Evolutionary conservation across 208 protist genomes (phyloP).

Genomic region (Trypanosomatidae sp.): DNA sequence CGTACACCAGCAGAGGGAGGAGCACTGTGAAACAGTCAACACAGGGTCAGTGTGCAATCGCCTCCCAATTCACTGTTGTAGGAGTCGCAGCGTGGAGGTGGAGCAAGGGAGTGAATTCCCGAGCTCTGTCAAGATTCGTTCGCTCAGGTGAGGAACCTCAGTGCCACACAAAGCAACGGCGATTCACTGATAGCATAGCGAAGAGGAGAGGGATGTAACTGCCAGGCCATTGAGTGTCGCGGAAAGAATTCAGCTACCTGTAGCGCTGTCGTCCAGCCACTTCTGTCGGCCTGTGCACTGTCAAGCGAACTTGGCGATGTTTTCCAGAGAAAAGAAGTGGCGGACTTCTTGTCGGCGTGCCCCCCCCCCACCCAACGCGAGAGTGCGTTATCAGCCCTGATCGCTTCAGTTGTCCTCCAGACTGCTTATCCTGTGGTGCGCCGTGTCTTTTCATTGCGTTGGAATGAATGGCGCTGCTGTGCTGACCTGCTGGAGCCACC

Average conservation of each 20-base stretch:
- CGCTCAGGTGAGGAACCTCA: too few species aligned
- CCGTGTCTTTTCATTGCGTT: too few species aligned
- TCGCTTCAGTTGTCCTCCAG: too few species aligned
- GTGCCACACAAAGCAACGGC: background rate
- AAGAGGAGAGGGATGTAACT: background rate
- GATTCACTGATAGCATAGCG: background rate
- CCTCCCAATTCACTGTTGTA: background rate
- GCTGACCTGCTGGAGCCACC: too few species aligned
- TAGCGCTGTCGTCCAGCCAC: background rate
- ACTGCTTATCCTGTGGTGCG: too few species aligned
- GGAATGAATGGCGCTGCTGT: too few species aligned
- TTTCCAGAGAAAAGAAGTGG: too few species aligned
- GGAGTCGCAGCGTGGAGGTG: background rate
- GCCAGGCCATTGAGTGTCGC: background rate
- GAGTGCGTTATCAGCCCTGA: too few species aligned
- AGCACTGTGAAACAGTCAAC: background rate
- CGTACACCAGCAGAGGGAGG: background rate
- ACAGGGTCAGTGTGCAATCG: background rate
- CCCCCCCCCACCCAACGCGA: too few species aligned
- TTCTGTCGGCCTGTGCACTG: background rate
- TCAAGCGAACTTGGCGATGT: background rate
- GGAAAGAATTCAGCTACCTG: background rate
- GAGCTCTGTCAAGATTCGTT: background rate
- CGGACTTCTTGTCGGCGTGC: too few species aligned
- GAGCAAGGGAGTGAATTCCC: background rate